Conservation (phyloP, 106 monocot species). For the Dendrobium huoshanense region DNA sequence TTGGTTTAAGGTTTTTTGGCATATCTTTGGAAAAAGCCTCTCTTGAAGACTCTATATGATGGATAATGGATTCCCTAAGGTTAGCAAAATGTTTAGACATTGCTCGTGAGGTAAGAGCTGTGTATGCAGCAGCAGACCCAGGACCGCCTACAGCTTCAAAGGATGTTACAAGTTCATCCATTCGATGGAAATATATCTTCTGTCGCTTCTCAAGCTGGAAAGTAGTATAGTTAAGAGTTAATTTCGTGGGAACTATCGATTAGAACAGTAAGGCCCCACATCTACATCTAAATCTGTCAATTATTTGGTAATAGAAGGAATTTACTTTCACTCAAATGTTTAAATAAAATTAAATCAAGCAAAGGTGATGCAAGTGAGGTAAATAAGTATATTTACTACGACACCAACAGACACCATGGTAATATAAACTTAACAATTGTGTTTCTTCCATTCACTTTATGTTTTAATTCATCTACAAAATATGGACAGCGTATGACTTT, state of each 20-base stretch:
- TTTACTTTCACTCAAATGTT: not conserved
- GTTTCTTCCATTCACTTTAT: not conserved
- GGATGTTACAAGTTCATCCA: constrained; percentile 49
- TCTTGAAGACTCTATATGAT: constrained; percentile 40
- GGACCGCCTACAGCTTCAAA: constrained; percentile 57
- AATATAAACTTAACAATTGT: no score
- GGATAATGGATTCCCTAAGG: constrained; percentile 52
- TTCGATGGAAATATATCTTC: constrained; percentile 54
- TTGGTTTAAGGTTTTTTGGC: constrained; percentile 9
- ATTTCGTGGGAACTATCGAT: not conserved
- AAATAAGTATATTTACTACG: not conserved
- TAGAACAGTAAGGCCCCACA: not conserved
- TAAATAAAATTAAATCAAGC: not conserved
- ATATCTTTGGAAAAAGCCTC: constrained; percentile 20
- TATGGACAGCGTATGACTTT: not conserved
- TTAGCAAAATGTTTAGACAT: constrained; percentile 77
- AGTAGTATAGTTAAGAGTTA: not conserved
- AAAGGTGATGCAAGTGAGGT: not conserved
- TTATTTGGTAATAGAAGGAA: no score
- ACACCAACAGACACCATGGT: no score
- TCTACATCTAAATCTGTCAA: not conserved
- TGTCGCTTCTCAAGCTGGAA: constrained; percentile 65
- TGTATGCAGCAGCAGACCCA: constrained; percentile 61
- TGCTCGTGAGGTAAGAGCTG: constrained; percentile 69
- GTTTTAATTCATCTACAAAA: not conserved